Percentiles rank a stretch among this genome's conserved stretches.
phyloP scores from a whole-genome alignment of 495 filamentous ascomycete genomes.

The Immersiella caudata region DNA sequence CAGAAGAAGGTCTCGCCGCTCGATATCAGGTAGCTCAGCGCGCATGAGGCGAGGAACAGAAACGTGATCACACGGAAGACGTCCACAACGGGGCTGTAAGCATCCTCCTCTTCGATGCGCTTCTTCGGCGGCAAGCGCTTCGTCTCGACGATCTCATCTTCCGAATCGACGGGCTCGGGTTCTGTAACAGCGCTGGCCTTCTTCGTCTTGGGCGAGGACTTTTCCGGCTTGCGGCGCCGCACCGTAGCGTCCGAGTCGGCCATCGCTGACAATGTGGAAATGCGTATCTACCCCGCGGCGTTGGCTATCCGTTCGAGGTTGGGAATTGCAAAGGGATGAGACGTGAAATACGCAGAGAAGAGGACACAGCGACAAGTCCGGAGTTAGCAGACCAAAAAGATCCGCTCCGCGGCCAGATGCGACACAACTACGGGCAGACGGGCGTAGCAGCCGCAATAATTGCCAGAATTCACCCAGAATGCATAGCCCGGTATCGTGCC shows the following conservation, averaged over 20 bases:
- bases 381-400: neutral
- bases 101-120: conserved; percentile 45
- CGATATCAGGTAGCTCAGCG: conserved; percentile 81
- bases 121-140: conserved; percentile 27
- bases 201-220: conserved; percentile 15
- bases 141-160: conserved; percentile 21
- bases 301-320: neutral
- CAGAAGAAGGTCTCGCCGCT: conserved; percentile 63
- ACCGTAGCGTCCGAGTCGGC: conserved; percentile 29
- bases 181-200: conserved; percentile 10
- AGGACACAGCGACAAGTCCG: conserved; percentile 5
- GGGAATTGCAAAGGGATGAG: neutral
- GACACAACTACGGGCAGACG: neutral
- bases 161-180: conserved; percentile 21
- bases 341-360: conserved; percentile 2
- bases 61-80: conserved; percentile 73
- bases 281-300: neutral
- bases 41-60: conserved; percentile 66
- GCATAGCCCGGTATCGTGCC: neutral
- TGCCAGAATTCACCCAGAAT: conserved; percentile 19
- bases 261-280: conserved; percentile 29
- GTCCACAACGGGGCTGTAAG: conserved; percentile 62
- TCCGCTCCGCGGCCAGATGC: neutral
- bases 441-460: conserved; percentile 23
- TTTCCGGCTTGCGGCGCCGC: conserved; percentile 39